phyloP scores from a whole-genome alignment of 768 basidiomycete species.

The Auriculariales sp. region DNA sequence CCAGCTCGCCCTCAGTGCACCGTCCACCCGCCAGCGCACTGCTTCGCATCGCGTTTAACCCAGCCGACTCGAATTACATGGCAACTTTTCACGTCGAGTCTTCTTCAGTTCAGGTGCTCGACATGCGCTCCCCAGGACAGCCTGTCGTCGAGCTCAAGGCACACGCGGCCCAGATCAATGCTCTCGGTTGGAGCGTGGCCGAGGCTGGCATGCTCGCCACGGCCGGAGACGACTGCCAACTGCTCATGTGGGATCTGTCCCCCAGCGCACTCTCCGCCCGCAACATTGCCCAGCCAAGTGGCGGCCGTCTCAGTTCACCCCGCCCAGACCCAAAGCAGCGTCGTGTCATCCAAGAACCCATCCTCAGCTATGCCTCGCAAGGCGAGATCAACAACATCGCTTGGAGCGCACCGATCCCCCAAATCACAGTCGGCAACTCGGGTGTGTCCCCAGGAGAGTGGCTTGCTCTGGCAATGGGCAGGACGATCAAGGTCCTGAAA shows the following conservation, averaged over 20 bases:
- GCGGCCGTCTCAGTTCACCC: conserved; percentile 52
- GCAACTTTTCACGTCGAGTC: conserved; percentile 95
- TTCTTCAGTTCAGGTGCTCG: conserved; percentile 77
- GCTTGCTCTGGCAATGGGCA: conserved; percentile 74
- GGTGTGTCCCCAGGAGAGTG: conserved; percentile 74
- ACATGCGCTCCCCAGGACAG: conserved; percentile 92
- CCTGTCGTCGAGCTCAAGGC: conserved; percentile 85
- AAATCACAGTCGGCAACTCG: conserved; percentile 44
- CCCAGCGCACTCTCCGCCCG: conserved; percentile 33
- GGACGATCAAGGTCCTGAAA: conserved; percentile 67
- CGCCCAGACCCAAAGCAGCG: conserved; percentile 63
- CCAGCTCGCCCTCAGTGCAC: conserved; percentile 39
- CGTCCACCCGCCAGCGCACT: conserved; percentile 70
- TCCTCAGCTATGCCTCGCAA: conserved; percentile 71
- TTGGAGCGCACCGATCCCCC: conserved; percentile 78
- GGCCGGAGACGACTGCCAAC: conserved; percentile 86
- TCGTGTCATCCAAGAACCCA: conserved; percentile 55
- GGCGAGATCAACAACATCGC: conserved; percentile 71
- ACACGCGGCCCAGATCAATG: conserved; percentile 71
- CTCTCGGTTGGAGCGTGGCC: conserved; percentile 79
- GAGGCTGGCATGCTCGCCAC: conserved; percentile 78
- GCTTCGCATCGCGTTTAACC: conserved; percentile 81
- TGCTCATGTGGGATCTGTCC: conserved; percentile 85
- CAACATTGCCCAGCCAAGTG: conserved; percentile 51
- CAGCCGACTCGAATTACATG: conserved; percentile 86